Evolutionary conservation across 2,329 filamentous ascomycete genomes (phyloP), one percentile per base, ranked within the genome.

Genomic region (Tolypocladium cylindrosporum): DNA sequence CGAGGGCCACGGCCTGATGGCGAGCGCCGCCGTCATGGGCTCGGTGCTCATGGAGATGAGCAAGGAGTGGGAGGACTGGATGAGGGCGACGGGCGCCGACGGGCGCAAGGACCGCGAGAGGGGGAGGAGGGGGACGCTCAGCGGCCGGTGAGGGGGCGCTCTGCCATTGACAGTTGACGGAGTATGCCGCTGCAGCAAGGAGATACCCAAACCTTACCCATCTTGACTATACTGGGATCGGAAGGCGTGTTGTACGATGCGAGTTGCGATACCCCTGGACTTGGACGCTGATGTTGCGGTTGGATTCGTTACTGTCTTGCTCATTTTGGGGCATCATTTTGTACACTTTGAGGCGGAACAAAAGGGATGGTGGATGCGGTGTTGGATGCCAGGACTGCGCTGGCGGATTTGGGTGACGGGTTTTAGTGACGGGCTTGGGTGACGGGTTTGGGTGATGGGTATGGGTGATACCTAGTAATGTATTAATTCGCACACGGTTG

Each of bases 1-100:
- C 7, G 93, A 99, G 71, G 91, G 92, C 3, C 94, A 99, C 69
- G 93, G 94, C 0, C 77, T 99, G 31, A 99, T 99, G 94, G 94
- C 94, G 1, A 95, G 88, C 64, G 92, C 94, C 0, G 79, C 79
- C 16, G 93, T 97, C 51, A 99, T 99, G 94, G 90, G 91, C 50
- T 86, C 87, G 24, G 89, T 97, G n/a, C 76, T 99, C 41, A 93
- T 91, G 72, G 94, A 99, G 75, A 96, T 99, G 67, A 89, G 90
- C 56, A 86, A 86, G 64, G 94, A 97, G 71, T 97, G 93, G 93
- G 89, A 92, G 63, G 90, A 93, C 66, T 93, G 89, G 89, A 86
- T 84, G 67, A 81, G 83, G 51, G 80, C 82, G 0, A 85, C 83
- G 2, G 80, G 76, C 4, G 63, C 67, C 0, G 72, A 74, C 31